Evolutionary conservation across 352 stramenopile genomes (phyloP), one percentile per base, ranked within the genome.

Genomic region (Globisporangium splendens): DNA sequence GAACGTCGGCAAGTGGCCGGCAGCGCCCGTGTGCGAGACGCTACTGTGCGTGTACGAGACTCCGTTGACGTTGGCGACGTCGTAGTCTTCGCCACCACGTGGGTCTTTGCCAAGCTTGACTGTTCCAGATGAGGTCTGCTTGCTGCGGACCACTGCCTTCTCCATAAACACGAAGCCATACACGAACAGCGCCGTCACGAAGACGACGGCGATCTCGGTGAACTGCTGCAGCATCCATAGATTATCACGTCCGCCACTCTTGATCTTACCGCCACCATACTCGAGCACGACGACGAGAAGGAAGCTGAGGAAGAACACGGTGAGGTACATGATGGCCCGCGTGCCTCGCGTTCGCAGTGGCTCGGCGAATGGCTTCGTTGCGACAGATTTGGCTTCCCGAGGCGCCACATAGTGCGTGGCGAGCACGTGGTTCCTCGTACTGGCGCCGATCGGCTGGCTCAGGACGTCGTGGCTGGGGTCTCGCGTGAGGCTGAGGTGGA

Each of bases 401-500:
- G 21, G 14, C 28, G 11, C 41, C 31, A 28, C n/a, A 11, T 18
- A 21, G 8, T 54, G 49, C 31, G 31, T 54, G 17, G 33, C 41
- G 15, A 46, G 50, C 15, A 46, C 42, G 33, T 46, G 50, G 50
- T 46, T 55, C 14, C 50, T 55, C 33, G 33, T 44, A 39, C 12
- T 54, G 3, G 31, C 15, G 17, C 49, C 49, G 17, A 54, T 54
- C 10, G 13, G 49, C 49, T 54, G 49, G 18, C 21, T 38, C 8
- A 54, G 49, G 17, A 28, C 28, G 24, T 42, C 11, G 47, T 53
- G 47, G 2, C 38, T 8, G 14, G 38, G 12, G 12, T 28, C 13
- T 53, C 21, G 21, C 18, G 47, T 15, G 8, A 42, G 12, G 28
- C 47, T 71, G 18, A 76, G 61, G 33, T 64, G 44, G 13, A 65